Conservation (phyloP, 2,329 filamentous ascomycete species). For the Penicillium sp. region DNA sequence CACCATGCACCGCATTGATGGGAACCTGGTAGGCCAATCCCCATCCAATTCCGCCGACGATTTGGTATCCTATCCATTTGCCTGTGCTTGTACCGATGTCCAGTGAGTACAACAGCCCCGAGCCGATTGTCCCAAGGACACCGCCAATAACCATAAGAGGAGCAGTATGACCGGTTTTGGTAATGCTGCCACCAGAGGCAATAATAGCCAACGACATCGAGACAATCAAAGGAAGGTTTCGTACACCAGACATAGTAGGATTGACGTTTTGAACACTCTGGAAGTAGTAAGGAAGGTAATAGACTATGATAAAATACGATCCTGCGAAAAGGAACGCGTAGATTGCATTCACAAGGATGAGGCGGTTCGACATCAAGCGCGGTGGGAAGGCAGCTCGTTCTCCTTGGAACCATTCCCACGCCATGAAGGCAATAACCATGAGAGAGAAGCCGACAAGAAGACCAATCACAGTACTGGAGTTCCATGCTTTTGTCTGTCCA, state of each 20-base stretch:
- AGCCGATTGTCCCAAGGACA: constrained; percentile 24
- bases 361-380: constrained; percentile 39
- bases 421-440: constrained; percentile 36
- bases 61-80: constrained; percentile 42
- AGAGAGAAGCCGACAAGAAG: constrained; percentile 46
- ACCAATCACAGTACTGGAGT: constrained; percentile 44
- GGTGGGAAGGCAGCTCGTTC: constrained; percentile 43
- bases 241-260: constrained; percentile 40
- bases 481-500: constrained; percentile 39
- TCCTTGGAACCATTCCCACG: constrained; percentile 36
- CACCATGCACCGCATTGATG: constrained; percentile 21
- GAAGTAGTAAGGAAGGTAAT: constrained; percentile 52
- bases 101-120: constrained; percentile 37
- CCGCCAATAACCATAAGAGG: constrained; percentile 28
- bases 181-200: constrained; percentile 27
- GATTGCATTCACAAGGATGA: constrained; percentile 9
- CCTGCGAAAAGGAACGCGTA: constrained; percentile 36
- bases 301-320: constrained; percentile 40
- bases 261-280: constrained; percentile 37
- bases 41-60: constrained; percentile 30
- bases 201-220: constrained; percentile 23
- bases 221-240: constrained; percentile 45
- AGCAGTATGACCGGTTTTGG: constrained; percentile 23
- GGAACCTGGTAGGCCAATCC: constrained; percentile 26
- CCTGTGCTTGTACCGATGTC: constrained; percentile 24